These are phyloP conservation scores for Pythium volutum DNA, from an alignment of 352 stramenopile genomes.

Conservation along the genomic window DNA sequence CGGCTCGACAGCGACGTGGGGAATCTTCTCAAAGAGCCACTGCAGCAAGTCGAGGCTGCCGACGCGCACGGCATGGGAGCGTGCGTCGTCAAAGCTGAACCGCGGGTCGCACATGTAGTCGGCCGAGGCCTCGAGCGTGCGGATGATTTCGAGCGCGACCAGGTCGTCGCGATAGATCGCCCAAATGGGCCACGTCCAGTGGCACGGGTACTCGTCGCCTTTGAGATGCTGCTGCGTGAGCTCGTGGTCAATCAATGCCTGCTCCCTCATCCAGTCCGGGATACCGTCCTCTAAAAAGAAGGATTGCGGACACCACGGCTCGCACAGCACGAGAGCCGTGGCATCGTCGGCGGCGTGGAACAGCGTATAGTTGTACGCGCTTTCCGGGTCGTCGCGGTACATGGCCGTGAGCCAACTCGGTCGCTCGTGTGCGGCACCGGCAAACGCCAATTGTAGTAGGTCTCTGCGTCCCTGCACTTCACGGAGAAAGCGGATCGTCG, in stretches of 20 bases:
- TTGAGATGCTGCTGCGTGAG: not conserved
- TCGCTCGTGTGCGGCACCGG: not conserved
- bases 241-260: slow-evolving; percentile 1
- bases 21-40: slow-evolving; percentile 2
- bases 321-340: not conserved
- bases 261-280: slow-evolving; percentile 14
- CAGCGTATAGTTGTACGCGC: not conserved
- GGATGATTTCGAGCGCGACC: not conserved
- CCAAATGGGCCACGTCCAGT: slow-evolving; percentile 14
- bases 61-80: slow-evolving; percentile 3
- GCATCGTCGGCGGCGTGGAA: not conserved
- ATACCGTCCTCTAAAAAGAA: slow-evolving; percentile 7
- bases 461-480: not conserved
- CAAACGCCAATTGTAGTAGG: not conserved
- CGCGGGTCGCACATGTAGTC: slow-evolving; percentile 5
- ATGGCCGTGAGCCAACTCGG: slow-evolving; percentile 4
- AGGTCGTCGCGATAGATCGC: slow-evolving; percentile 6
- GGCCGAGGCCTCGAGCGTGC: not conserved
- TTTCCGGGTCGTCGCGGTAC: not conserved
- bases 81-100: slow-evolving; percentile 6
- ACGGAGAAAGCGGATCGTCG: slow-evolving; percentile 5
- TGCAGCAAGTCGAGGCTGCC: slow-evolving; percentile 6
- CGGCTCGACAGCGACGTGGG: slow-evolving; percentile 4
- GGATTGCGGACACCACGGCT: not conserved
- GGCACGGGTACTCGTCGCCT: not conserved